Conservation (phyloP, 768 basidiomycete genomes). For the Leccinum uliginosum region DNA sequence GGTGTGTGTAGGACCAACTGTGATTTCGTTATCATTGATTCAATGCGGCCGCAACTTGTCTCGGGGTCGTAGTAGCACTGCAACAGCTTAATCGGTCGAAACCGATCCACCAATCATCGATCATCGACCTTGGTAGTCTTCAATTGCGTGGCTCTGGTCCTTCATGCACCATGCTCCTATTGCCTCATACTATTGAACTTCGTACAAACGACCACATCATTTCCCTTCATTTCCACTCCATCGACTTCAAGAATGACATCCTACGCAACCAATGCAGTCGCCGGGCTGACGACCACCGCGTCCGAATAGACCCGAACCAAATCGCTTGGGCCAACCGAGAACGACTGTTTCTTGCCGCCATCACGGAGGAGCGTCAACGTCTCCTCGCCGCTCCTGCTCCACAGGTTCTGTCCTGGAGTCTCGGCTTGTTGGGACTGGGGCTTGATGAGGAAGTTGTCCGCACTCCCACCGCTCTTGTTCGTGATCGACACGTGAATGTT, state of each 20-base stretch:
- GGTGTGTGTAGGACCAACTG: no score
- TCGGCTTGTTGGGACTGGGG: conserved; percentile 1
- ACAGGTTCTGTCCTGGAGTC: background rate
- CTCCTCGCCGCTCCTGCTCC: conserved; percentile 8
- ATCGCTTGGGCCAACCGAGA: conserved; percentile 10
- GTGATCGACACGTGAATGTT: conserved; percentile 2
- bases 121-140: no score
- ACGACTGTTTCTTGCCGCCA: background rate
- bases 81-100: no score
- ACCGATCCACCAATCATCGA: no score
- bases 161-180: no score
- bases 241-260: background rate
- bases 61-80: no score
- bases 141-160: no score
- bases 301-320: conserved; percentile 12
- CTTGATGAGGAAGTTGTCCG: background rate
- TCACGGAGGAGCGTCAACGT: conserved; percentile 5
- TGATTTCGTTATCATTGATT: no score
- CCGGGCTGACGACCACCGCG: conserved; percentile 8
- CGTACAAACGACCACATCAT: no score
- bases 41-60: no score
- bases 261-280: background rate
- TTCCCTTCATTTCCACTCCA: background rate
- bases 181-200: no score
- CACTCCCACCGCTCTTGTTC: conserved; percentile 4